Conservation (phyloP, 208 protist species). For the Leishmania braziliensis region DNA sequence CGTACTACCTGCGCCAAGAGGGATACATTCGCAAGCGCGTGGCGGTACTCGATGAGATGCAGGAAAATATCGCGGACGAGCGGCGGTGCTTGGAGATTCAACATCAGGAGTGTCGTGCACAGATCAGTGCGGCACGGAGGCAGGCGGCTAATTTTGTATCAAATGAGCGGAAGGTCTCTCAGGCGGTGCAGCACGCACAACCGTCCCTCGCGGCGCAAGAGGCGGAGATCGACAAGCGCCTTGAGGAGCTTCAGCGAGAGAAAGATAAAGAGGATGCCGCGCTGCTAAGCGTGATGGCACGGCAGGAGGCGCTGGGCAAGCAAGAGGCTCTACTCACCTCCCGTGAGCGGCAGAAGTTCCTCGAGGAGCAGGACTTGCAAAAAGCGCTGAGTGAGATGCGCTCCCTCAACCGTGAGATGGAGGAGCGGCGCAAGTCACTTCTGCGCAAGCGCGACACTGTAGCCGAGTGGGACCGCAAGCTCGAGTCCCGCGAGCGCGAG, state of each 20-base stretch:
- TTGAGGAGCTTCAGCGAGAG: slow-evolving; percentile 37
- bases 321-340: slow-evolving; percentile 45
- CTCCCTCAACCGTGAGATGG: slow-evolving; percentile 64
- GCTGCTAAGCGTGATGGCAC: slow-evolving; percentile 41
- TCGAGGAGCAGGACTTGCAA: slow-evolving; percentile 63
- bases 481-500: slow-evolving; percentile 76
- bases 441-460: slow-evolving; percentile 74
- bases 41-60: slow-evolving; percentile 74
- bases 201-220: slow-evolving; percentile 61
- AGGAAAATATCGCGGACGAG: slow-evolving; percentile 82
- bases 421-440: slow-evolving; percentile 59
- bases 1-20: slow-evolving; percentile 78
- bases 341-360: slow-evolving; percentile 51
- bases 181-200: slow-evolving; percentile 37
- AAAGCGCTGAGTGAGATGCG: slow-evolving; percentile 61
- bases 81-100: slow-evolving; percentile 79
- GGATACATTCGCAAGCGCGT: slow-evolving; percentile 82
- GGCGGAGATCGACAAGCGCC: slow-evolving; percentile 41
- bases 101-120: slow-evolving; percentile 83
- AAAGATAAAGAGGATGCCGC: slow-evolving; percentile 51
- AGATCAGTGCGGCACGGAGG: slow-evolving; percentile 72
- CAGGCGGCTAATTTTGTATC: slow-evolving; percentile 42
- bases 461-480: slow-evolving; percentile 63
- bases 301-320: slow-evolving; percentile 44
- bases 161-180: slow-evolving; percentile 51